Base-by-base conservation (phyloP, 805 yeast genomes). In the Clavispora vitiphila region DNA sequence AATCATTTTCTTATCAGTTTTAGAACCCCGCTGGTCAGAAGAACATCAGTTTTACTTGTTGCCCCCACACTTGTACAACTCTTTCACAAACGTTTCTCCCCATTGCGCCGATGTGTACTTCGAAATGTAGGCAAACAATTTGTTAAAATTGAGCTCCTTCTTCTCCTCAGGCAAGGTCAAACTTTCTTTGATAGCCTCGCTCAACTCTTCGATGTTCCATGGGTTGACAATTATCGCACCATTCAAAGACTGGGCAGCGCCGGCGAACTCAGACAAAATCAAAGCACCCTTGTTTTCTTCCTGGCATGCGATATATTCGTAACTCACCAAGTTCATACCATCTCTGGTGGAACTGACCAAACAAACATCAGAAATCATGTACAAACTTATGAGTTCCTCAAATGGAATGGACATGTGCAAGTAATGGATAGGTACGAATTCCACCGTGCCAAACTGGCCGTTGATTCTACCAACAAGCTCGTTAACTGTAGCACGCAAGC, bases 161-260 rank as follows among this genome's bases (percentile, higher is more conserved):
- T 88, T 88, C 54, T 89, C 97, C 24, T 77, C 80, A 3, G 93
- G 85, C 61, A 91, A 68, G 0, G 96, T 88, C 55, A 93, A 72
- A 14, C 96, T 83, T 58, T 89, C 96, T 56, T 82, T 74, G 41
- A 91, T 83, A 3, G 97, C 84, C 34, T 79, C 86, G 15, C 95
- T 81, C 58, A 91, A 65, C 53, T 93, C 99, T 52, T 93, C 99
- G 18, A 90, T 91, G 60, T 91, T 93, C 99, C 99, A 93, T 3
- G 99, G 99, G 58, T 93, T 93, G 16, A 93, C 96, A 44, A 93
- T 80, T 11, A 91, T 61, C 1, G 96, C 89, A 19, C 99, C 99
- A 58, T 93, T 91, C 49, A 93, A 71, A 1, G 95, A 85, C 66
- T 93, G 99, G 1, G 99, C 98, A n/a, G 99, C 99, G 37, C 99